These are phyloP conservation scores for Aspergillus sergii DNA, from an alignment of 2,329 filamentous ascomycete species.

Conservation along the genomic window DNA sequence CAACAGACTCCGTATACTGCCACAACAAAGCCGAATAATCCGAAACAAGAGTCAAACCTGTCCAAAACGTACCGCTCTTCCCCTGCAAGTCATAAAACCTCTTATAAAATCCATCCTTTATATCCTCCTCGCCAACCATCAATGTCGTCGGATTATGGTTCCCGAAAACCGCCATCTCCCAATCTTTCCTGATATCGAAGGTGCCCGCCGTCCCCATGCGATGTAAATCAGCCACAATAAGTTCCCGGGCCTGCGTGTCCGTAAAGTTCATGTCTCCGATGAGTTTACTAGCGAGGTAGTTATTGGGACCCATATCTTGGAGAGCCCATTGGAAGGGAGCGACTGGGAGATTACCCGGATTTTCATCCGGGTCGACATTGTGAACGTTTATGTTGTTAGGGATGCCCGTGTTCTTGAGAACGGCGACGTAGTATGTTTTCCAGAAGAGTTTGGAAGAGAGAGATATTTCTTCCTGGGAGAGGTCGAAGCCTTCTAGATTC, in stretches of 20 bases:
- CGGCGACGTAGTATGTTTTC: constrained; percentile 41
- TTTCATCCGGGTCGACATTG: constrained; percentile 27
- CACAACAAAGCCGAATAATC: constrained; percentile 26
- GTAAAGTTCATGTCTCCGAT: constrained; percentile 26
- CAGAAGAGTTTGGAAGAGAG: constrained; percentile 45
- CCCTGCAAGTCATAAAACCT: constrained; percentile 49
- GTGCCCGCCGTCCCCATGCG: constrained; percentile 16
- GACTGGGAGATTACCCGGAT: constrained; percentile 31
- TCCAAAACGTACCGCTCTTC: constrained; percentile 49
- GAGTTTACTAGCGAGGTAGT: constrained; percentile 15
- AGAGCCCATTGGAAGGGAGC: constrained; percentile 16
- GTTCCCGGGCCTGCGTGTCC: constrained; percentile 12
- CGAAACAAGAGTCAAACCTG: constrained; percentile 41
- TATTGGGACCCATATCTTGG: constrained; percentile 15
- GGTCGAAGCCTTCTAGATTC: constrained; percentile 41
- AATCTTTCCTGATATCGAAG: constrained; percentile 9
- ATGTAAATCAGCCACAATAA: constrained; percentile 19
- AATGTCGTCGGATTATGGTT: constrained; percentile 44
- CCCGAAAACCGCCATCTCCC: constrained; percentile 39
- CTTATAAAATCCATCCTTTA: constrained; percentile 46
- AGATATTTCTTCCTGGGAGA: constrained; percentile 35
- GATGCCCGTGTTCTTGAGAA: constrained; percentile 45
- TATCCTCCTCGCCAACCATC: constrained; percentile 35
- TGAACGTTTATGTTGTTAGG: constrained; percentile 27
- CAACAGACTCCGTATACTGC: constrained; percentile 20